These are phyloP conservation scores for Mycena sanguinolenta DNA, from an alignment of 768 basidiomycete species.

Conservation along the genomic window DNA sequence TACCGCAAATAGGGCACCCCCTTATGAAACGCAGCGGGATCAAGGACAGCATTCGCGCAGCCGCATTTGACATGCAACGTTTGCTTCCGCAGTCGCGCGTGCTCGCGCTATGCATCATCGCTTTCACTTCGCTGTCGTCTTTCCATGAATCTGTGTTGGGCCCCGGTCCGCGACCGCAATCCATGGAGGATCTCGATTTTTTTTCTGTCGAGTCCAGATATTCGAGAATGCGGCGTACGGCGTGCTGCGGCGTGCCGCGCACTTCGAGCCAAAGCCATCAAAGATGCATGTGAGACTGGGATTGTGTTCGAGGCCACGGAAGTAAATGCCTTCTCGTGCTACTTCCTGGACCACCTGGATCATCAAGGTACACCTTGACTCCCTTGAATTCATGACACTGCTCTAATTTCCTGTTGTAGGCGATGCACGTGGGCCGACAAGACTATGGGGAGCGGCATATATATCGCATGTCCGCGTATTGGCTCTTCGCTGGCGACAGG, in stretches of 20 bases:
- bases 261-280: conserved; percentile 5
- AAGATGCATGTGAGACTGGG: conserved; percentile 10
- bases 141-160: conserved; percentile 26
- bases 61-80: conserved; percentile 2
- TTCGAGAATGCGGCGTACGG: conserved; percentile 7
- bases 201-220: not conserved
- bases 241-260: not conserved
- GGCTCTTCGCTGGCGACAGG: not conserved
- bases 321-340: conserved; percentile 15
- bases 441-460: conserved; percentile 28
- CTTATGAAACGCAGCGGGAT: not conserved
- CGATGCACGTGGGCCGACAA: not conserved
- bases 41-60: not conserved
- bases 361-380: conserved; percentile 5
- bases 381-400: no score
- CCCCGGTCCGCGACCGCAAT: conserved; percentile 4
- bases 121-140: conserved; percentile 2
- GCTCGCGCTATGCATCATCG: conserved; percentile 24
- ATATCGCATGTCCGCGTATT: conserved; percentile 22
- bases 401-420: not conserved
- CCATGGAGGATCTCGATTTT: not conserved
- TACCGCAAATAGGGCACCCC: not conserved
- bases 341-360: conserved; percentile 15
- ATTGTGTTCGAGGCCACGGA: conserved; percentile 4
- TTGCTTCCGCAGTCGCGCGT: conserved; percentile 16